Conservation (phyloP, 768 basidiomycete species). For the Myochromella boudieri region DNA sequence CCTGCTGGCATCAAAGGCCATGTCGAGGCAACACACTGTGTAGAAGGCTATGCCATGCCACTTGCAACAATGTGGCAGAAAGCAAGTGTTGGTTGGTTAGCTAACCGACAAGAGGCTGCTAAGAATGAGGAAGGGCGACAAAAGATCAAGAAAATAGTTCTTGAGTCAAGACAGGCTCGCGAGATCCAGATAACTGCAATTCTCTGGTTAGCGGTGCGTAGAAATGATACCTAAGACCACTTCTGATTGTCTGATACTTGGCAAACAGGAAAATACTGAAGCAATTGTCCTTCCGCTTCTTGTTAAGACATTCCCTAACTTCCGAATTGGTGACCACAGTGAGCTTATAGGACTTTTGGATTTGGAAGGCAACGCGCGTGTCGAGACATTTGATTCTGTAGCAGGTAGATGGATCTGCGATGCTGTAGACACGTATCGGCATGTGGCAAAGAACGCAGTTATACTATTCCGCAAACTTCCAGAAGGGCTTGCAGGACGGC, state of each 20-base stretch:
- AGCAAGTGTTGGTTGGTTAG: neutral
- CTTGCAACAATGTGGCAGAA: neutral
- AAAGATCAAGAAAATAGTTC: neutral
- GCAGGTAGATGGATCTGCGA: neutral
- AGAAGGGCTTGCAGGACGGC: too few relatives aligned
- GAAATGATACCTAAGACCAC: neutral
- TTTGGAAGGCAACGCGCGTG: neutral
- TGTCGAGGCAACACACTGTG: neutral
- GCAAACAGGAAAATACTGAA: neutral
- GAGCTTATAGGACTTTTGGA: neutral
- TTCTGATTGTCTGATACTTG: neutral
- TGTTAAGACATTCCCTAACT: neutral
- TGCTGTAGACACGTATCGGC: neutral
- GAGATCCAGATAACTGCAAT: neutral
- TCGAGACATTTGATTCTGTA: neutral
- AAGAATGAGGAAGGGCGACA: neutral
- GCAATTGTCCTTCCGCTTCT: neutral
- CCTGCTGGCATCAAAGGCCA: neutral
- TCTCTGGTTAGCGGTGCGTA: neutral
- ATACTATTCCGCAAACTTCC: too few relatives aligned
- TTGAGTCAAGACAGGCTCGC: neutral
- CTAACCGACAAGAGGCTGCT: neutral
- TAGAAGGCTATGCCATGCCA: slow-evolving; percentile 1
- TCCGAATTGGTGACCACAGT: neutral
- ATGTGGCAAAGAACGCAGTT: neutral